Base-by-base conservation (phyloP, 352 stramenopile genomes). In the Halophytophthora batemanensis region DNA sequence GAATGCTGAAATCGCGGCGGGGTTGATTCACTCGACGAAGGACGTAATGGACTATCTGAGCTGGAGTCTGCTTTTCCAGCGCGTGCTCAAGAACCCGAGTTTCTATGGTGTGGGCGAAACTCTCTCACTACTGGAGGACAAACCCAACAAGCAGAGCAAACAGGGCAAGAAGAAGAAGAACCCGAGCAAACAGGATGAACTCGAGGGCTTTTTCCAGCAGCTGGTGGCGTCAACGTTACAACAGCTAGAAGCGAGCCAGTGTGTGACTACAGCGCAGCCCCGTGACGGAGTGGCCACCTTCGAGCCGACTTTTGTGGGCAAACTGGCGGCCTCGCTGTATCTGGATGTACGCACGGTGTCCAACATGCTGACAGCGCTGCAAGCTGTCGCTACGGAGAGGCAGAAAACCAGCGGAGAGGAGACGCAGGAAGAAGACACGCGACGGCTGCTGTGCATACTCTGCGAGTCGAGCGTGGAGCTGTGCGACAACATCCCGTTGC, bases 41-140 rank as follows among this genome's bases (percentile, higher is more conserved):
- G 93, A 99, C 54, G 90, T 90, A 1, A 71, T 99, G 25, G 93
- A 97, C 21, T 99, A 98, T 53, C 61, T 99, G 22, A 94, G 83
- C 37, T 99, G 96, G 95, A 99, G 95, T 13, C 96, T 98, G 64
- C 93, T 98, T 31, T 98, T 97, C 53, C 78, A 98, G 59, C 80
- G 97, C 33, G 82, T 99, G 5, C 77, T 96, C 21, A 86, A 93
- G 56, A 99, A 99, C 61, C 96, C 97, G 43, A 93, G 85, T 7
- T 99, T 95, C 65, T 99, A 99, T 71, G 87, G 91, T 13, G 67
- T 82, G 34, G 85, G 86, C 15, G 42, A 39, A 1, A 29, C 50
- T 41, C 14, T 43, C 6, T 33, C 22, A 4, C 1, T 21, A 2
- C 28, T 34, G 0, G 51, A 56, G 23, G 35, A 28, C 2, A 69